Evolutionary conservation across 441 rosid genomes (phyloP).

Genomic region (Raphanus hybrid): DNA sequence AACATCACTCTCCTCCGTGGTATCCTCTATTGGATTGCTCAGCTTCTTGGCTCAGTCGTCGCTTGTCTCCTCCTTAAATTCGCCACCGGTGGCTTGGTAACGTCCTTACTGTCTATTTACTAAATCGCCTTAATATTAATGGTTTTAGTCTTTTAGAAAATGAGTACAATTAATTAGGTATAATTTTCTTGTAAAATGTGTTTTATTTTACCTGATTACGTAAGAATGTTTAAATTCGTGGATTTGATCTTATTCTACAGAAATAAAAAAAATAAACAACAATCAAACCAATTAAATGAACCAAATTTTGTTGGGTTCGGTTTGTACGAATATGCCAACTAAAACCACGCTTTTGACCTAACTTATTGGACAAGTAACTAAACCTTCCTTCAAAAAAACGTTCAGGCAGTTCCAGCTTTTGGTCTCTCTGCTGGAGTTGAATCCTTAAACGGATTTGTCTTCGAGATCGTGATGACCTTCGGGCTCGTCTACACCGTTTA

Average conservation of each 20-base stretch:
- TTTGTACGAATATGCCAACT: background rate
- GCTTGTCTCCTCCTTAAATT: conserved; percentile 66
- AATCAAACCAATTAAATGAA: background rate
- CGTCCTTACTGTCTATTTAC: conserved; percentile 8
- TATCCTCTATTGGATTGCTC: conserved; percentile 58
- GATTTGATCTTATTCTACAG: background rate
- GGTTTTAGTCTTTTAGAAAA: background rate
- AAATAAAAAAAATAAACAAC: background rate
- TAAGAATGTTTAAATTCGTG: background rate
- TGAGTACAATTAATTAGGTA: background rate
- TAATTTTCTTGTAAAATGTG: background rate
- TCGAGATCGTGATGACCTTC: conserved; percentile 71
- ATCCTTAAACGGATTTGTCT: conserved; percentile 56
- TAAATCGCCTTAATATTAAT: background rate
- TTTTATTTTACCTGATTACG: background rate
- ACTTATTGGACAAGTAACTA: conserved; percentile 27
- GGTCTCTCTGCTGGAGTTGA: conserved; percentile 51
- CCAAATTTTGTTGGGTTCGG: background rate
- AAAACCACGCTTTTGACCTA: conserved; percentile 5
- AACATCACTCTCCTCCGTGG: conserved; percentile 54
- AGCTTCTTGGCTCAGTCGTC: conserved; percentile 58
- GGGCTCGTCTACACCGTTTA: conserved; percentile 65
- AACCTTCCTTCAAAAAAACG: background rate
- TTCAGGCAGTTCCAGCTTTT: conserved; percentile 55
- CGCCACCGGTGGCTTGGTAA: conserved; percentile 60